A percentile compares a stretch with the other conserved stretches of the same genome.
Conservation (phyloP, 2,329 filamentous ascomycete genomes). For the Colletotrichum brevisporum region DNA sequence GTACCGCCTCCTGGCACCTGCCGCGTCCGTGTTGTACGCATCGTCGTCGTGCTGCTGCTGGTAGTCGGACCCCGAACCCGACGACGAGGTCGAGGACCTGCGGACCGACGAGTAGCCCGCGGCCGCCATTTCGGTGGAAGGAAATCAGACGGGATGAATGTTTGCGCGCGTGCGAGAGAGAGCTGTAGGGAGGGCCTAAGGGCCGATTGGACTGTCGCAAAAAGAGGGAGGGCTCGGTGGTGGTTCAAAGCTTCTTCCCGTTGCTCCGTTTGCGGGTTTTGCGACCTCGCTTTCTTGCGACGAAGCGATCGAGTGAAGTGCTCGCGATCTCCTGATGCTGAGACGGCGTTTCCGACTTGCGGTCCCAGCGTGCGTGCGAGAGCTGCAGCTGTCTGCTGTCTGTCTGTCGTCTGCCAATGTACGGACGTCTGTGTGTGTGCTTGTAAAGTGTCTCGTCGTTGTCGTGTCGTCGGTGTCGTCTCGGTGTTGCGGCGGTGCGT, state of each 20-base stretch:
- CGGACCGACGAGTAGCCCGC: slow-evolving; percentile 31
- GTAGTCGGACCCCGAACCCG: slow-evolving; percentile 23
- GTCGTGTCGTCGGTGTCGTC: neutral
- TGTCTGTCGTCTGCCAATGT: no score
- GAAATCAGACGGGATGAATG: no score
- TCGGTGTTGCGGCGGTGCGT: neutral
- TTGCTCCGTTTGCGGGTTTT: slow-evolving; percentile 25
- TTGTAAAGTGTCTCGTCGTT: no score
- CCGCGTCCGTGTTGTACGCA: slow-evolving; percentile 3
- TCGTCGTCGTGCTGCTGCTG: neutral
- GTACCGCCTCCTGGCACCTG: slow-evolving; percentile 9
- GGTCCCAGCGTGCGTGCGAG: slow-evolving; percentile 27
- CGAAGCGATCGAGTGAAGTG: no score
- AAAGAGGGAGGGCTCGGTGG: neutral
- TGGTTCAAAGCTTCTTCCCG: neutral
- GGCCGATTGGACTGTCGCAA: slow-evolving; percentile 3
- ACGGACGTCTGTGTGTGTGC: no score
- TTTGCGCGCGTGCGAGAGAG: no score
- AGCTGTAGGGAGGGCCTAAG: neutral
- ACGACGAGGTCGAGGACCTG: slow-evolving; percentile 35
- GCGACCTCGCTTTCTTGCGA: no score
- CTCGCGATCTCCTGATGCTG: slow-evolving; percentile 5
- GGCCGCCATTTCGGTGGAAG: slow-evolving; percentile 23
- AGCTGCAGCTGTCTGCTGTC: no score
- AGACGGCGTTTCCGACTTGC: slow-evolving; percentile 36